Conservation (phyloP, 2,329 filamentous ascomycete genomes). For the Fusarium haematococcum region DNA sequence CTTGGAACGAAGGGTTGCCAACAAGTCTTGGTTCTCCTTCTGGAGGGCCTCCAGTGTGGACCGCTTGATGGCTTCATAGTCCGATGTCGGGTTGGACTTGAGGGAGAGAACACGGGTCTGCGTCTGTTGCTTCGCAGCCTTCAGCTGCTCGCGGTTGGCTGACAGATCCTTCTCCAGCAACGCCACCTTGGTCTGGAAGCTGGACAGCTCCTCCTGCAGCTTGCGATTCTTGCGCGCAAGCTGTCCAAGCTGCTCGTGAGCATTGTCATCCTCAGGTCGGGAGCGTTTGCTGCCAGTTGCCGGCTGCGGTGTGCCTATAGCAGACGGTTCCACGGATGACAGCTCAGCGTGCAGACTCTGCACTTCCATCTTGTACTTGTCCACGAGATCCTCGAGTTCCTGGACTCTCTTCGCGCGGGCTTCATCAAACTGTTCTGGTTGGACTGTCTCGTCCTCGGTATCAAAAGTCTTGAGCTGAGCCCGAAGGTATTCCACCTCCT, state of each 20-base stretch:
- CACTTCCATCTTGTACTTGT: constrained; percentile 86
- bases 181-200: constrained; percentile 75
- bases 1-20: constrained; percentile 73
- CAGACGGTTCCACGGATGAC: constrained; percentile 68
- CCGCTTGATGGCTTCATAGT: constrained; percentile 86
- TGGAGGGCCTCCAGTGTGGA: constrained; percentile 81
- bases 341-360: constrained; percentile 80
- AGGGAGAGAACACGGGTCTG: constrained; percentile 87
- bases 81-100: constrained; percentile 90
- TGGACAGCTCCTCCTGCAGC: constrained; percentile 81
- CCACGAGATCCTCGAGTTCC: constrained; percentile 86
- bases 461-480: constrained; percentile 92
- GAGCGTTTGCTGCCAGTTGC: constrained; percentile 72
- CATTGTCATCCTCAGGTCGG: constrained; percentile 69
- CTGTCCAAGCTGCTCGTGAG: constrained; percentile 81
- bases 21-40: constrained; percentile 85
- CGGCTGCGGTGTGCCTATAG: constrained; percentile 51
- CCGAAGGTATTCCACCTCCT: constrained; percentile 93
- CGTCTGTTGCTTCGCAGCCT: constrained; percentile 71
- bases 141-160: constrained; percentile 79
- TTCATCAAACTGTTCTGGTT: constrained; percentile 82
- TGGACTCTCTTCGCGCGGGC: constrained; percentile 79
- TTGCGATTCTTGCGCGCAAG: constrained; percentile 89
- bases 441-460: constrained; percentile 87
- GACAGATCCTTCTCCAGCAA: constrained; percentile 81